Conservation (phyloP, 2,329 filamentous ascomycete genomes). For the Claviceps maximensis region DNA sequence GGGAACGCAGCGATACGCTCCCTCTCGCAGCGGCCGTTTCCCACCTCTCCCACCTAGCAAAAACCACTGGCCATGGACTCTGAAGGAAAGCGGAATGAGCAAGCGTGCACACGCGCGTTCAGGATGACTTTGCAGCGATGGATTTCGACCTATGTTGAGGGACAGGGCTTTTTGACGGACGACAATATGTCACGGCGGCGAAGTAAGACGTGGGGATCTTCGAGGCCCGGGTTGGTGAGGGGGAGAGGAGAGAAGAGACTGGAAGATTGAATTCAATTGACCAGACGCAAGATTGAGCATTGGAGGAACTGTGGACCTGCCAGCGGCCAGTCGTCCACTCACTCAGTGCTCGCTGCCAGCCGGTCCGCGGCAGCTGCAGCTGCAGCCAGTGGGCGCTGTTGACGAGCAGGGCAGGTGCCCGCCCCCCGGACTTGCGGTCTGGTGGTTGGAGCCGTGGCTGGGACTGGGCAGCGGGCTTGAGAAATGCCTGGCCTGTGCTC, state of each 20-base stretch:
- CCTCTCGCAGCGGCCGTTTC: conserved; percentile 43
- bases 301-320: neutral
- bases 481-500: too few relatives aligned
- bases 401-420: too few relatives aligned
- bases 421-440: too few relatives aligned
- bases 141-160: neutral
- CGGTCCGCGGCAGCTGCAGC: too few relatives aligned
- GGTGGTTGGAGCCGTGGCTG: too few relatives aligned
- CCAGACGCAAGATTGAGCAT: neutral
- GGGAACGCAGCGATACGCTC: conserved; percentile 30
- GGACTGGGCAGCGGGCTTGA: too few relatives aligned
- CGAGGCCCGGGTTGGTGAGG: neutral
- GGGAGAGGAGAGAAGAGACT: neutral
- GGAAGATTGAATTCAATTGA: neutral
- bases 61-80: conserved; percentile 45
- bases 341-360: too few relatives aligned
- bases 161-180: neutral
- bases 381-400: too few relatives aligned
- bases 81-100: conserved; percentile 9
- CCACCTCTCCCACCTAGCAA: conserved; percentile 37
- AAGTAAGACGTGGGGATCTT: neutral
- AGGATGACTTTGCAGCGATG: neutral
- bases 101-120: conserved; percentile 6
- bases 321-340: too few relatives aligned
- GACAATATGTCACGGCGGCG: neutral